These are phyloP conservation scores for Plantago elongata DNA, from an alignment of 257 asterid genomes.

Conservation along the genomic window DNA sequence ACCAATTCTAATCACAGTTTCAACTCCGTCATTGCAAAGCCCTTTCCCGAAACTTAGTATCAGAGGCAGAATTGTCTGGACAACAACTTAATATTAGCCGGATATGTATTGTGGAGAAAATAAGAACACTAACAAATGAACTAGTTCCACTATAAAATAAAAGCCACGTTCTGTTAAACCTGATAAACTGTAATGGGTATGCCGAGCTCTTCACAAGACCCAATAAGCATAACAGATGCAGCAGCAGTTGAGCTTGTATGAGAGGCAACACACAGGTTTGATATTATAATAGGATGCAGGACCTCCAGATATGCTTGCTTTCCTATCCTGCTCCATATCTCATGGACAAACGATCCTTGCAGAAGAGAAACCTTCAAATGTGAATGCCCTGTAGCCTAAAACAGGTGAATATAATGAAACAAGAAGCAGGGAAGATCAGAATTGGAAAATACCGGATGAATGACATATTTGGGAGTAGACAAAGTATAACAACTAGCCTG, in stretches of 20 bases:
- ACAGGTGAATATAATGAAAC: slow-evolving; percentile 22
- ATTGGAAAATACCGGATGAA: slow-evolving; percentile 11
- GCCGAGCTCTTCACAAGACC: slow-evolving; percentile 97
- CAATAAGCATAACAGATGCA: slow-evolving; percentile 83
- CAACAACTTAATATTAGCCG: slow-evolving; percentile 16
- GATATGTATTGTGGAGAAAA: slow-evolving; percentile 3
- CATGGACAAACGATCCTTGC: slow-evolving; percentile 95
- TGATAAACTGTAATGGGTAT: slow-evolving; percentile 90
- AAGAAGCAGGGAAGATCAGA: slow-evolving; percentile 19
- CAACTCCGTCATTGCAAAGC: slow-evolving; percentile 78
- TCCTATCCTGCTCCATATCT: slow-evolving; percentile 76
- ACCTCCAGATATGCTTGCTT: slow-evolving; percentile 74
- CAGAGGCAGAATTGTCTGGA: slow-evolving; percentile 88
- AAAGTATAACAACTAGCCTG: slow-evolving; percentile 55
- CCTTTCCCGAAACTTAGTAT: slow-evolving; percentile 93
- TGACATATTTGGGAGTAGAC: slow-evolving; percentile 14
- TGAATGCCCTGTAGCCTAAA: slow-evolving; percentile 73
- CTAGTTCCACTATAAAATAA: background rate
- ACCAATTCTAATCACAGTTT: slow-evolving; percentile 88
- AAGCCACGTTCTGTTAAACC: slow-evolving; percentile 37
- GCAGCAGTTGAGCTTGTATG: slow-evolving; percentile 74
- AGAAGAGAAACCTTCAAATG: slow-evolving; percentile 96
- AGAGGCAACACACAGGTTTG: slow-evolving; percentile 68
- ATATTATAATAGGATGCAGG: slow-evolving; percentile 77
- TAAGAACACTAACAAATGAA: background rate